Percentiles rank a stretch among this genome's conserved stretches.
phyloP scores from a whole-genome alignment of 2,329 filamentous ascomycete genomes.

The Hypocreales sp. region DNA sequence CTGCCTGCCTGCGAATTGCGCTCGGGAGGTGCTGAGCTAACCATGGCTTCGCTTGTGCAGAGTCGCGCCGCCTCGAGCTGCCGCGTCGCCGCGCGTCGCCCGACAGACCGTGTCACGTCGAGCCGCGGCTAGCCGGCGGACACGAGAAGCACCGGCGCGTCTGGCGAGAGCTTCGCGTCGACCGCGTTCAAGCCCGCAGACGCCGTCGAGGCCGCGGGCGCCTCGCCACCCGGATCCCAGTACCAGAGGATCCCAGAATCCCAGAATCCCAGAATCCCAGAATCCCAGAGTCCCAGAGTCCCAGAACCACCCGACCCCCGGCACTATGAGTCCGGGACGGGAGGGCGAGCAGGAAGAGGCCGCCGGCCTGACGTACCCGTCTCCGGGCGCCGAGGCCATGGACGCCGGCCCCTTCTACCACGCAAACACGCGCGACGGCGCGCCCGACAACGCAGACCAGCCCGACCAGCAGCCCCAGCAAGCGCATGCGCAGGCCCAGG shows the following conservation, averaged over 20 bases:
- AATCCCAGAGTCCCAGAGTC: too few relatives aligned
- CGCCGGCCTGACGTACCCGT: conserved; percentile 27
- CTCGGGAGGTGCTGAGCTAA: conserved; percentile 8
- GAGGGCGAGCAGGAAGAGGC: conserved; percentile 19
- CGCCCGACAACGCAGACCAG: conserved; percentile 14
- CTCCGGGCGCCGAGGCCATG: conserved; percentile 26
- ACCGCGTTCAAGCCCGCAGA: too few relatives aligned
- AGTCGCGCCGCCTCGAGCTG: conserved; percentile 3
- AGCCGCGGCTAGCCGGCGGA: too few relatives aligned
- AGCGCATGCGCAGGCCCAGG: conserved; percentile 4
- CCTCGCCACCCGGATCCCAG: too few relatives aligned
- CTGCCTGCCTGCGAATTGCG: conserved; percentile 1
- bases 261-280: too few relatives aligned
- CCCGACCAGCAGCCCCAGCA: conserved; percentile 5
- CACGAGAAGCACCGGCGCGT: too few relatives aligned
- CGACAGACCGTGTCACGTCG: too few relatives aligned
- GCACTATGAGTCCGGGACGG: conserved; percentile 17
- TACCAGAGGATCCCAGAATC: too few relatives aligned
- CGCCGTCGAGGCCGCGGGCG: too few relatives aligned
- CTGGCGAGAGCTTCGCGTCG: too few relatives aligned
- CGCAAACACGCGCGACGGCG: conserved; percentile 17
- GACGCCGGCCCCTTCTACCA: conserved; percentile 29
- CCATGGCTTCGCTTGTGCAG: conserved; percentile 6
- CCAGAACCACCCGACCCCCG: too few relatives aligned
- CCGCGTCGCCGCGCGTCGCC: conserved; percentile 4